phyloP scores from a whole-genome alignment of 345 rosid genomes.

The Salix purpurea region DNA sequence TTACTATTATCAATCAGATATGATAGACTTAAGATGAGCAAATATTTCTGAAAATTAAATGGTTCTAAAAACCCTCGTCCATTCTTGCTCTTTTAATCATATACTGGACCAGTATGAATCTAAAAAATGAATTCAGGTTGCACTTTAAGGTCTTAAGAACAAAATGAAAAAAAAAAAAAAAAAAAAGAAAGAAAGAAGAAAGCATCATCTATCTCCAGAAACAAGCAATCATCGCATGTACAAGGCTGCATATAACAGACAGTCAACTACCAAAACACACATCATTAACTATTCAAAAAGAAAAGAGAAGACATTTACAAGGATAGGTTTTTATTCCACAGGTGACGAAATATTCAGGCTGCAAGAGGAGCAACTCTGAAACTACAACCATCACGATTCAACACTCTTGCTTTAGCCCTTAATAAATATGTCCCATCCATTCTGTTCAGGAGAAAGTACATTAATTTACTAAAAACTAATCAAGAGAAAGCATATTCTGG shows the following conservation, averaged over 20 bases:
- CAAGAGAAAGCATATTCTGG: background rate
- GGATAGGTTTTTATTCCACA: background rate
- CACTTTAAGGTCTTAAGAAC: background rate
- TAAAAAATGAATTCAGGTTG: background rate
- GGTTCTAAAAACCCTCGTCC: background rate
- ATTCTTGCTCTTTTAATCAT: background rate
- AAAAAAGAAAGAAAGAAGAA: too few relatives aligned
- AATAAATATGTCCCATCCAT: background rate
- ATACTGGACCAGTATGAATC: background rate
- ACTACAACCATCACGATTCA: background rate
- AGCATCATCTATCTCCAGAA: background rate
- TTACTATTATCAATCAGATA: too few relatives aligned
- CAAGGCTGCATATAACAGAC: slow-evolving; percentile 6
- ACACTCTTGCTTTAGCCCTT: background rate
- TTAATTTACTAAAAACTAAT: background rate
- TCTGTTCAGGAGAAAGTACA: background rate
- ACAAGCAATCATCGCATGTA: slow-evolving; percentile 1
- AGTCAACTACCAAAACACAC: background rate
- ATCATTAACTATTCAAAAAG: background rate
- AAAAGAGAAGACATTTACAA: slow-evolving; percentile 1
- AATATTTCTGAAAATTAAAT: background rate
- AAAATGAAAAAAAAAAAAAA: background rate
- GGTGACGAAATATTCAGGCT: background rate
- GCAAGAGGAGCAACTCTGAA: background rate
- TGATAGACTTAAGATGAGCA: background rate